Conservation (phyloP, 1,284 basidiomycete species). For the Tilletia caries region DNA sequence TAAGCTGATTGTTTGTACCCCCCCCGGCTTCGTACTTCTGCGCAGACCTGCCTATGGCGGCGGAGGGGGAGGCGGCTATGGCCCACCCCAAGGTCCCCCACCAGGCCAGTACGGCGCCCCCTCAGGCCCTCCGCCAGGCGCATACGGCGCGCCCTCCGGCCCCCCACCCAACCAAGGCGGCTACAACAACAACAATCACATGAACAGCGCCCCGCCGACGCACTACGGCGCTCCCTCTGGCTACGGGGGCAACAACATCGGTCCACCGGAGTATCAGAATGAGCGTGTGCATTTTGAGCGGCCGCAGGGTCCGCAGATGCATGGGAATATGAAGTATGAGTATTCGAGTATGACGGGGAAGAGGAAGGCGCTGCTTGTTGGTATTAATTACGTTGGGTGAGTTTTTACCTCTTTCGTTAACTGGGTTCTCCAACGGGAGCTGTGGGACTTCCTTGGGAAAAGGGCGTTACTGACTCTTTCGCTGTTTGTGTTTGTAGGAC, state of each 20-base stretch:
- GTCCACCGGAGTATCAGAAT: constrained; percentile 42
- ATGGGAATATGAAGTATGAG: constrained; percentile 42
- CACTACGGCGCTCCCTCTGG: not conserved
- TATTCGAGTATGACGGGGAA: constrained; percentile 51
- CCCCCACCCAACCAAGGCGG: constrained; percentile 31
- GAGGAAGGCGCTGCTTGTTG: constrained; percentile 52
- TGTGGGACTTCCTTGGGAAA: no score
- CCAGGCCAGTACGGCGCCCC: constrained; percentile 24
- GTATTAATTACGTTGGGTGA: constrained; percentile 50
- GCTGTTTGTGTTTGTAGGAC: constrained; percentile 15
- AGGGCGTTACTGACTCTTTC: no score
- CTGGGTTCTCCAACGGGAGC: no score
- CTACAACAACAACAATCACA: constrained; percentile 17
- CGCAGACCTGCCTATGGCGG: constrained; percentile 23
- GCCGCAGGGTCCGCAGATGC: constrained; percentile 43
- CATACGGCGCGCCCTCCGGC: constrained; percentile 21
- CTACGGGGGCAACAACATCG: constrained; percentile 26
- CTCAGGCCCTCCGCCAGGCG: constrained; percentile 18
- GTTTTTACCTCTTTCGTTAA: not conserved
- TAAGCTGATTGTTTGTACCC: no score
- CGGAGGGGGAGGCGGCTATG: constrained; percentile 23
- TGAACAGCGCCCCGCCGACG: not conserved
- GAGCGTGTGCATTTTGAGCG: constrained; percentile 33
- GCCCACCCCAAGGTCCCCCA: constrained; percentile 24
- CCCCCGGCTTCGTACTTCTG: not conserved